phyloP scores from a whole-genome alignment of 2,329 filamentous ascomycete species.

The Dactylellina sp. region DNA sequence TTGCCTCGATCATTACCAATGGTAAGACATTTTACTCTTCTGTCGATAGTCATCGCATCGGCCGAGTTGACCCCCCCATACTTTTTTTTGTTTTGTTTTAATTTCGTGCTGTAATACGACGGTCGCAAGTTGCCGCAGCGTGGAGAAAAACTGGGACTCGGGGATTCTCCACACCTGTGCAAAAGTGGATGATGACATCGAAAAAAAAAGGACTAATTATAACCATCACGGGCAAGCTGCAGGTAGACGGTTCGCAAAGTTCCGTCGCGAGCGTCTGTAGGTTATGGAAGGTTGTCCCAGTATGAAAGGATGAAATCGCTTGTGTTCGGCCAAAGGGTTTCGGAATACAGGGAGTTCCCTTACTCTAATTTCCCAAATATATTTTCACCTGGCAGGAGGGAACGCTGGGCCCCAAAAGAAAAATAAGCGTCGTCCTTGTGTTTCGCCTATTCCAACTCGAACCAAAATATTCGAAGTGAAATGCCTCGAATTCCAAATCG shows the following conservation, averaged over 20 bases:
- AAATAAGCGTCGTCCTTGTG: slow-evolving; percentile 3
- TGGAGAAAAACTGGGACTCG: background rate
- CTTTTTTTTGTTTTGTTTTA: background rate
- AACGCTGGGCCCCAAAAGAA: slow-evolving; percentile 5
- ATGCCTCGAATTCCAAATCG: slow-evolving; percentile 31
- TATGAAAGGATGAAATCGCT: slow-evolving; percentile 43
- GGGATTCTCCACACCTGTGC: slow-evolving; percentile 20
- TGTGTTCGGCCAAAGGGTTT: slow-evolving; percentile 42
- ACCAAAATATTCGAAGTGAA: slow-evolving; percentile 21
- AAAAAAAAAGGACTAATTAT: slow-evolving; percentile 7
- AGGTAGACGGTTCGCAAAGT: slow-evolving; percentile 18
- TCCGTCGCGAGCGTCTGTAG: slow-evolving; percentile 34
- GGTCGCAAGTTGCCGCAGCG: slow-evolving; percentile 21
- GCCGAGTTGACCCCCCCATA: slow-evolving; percentile 24
- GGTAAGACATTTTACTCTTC: slow-evolving; percentile 30
- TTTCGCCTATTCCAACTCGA: slow-evolving; percentile 37
- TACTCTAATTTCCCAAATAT: slow-evolving; percentile 53
- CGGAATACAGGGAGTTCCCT: slow-evolving; percentile 49
- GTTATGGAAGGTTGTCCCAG: slow-evolving; percentile 52
- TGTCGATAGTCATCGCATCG: slow-evolving; percentile 37
- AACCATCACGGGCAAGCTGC: background rate
- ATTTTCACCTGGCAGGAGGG: slow-evolving; percentile 49
- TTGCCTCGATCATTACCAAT: slow-evolving; percentile 48
- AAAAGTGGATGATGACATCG: slow-evolving; percentile 32
- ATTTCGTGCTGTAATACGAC: slow-evolving; percentile 5